These are phyloP conservation scores for Crithidia mellificae DNA, from an alignment of 208 protist species.

Conservation along the genomic window DNA sequence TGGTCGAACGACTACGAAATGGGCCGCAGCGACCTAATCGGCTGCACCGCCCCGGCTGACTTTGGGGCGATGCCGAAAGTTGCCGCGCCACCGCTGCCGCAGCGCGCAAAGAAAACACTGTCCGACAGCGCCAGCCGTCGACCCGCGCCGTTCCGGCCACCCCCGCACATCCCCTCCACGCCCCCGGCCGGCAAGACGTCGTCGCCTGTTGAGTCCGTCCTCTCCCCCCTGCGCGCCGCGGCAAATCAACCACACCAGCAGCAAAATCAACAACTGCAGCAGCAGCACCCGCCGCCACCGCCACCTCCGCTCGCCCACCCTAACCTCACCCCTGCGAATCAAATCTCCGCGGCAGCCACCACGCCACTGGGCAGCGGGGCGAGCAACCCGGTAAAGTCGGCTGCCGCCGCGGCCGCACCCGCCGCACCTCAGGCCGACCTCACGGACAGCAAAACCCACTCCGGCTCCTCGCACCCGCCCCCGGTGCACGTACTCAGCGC, in stretches of 20 bases:
- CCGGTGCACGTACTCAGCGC: conserved; percentile 6
- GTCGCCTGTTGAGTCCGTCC: conserved; percentile 22
- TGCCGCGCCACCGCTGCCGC: conserved; percentile 7
- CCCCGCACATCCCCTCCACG: conserved; percentile 5
- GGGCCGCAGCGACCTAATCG: conserved; percentile 2
- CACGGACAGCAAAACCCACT: not conserved
- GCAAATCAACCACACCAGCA: conserved; percentile 11
- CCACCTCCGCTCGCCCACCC: not conserved
- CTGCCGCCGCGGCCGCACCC: not conserved
- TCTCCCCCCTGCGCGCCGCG: conserved; percentile 17
- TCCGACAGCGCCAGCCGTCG: conserved; percentile 6
- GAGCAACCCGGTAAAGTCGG: not conserved
- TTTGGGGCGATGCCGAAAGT: conserved; percentile 27
- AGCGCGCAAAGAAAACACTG: conserved; percentile 13
- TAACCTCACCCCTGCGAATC: too few relatives aligned
- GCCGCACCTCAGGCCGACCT: not conserved
- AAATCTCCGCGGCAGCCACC: not conserved
- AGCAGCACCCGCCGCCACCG: not conserved
- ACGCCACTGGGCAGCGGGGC: not conserved
- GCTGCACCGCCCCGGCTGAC: conserved; percentile 8
- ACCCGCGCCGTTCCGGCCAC: conserved; percentile 1
- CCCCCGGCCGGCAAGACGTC: conserved; percentile 3
- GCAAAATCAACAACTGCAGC: not conserved
- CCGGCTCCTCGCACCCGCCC: conserved; percentile 8
- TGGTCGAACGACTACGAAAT: conserved; percentile 31